phyloP scores from a whole-genome alignment of 2,329 filamentous ascomycete genomes.

The Teratosphaeria pseudoeucalypti region DNA sequence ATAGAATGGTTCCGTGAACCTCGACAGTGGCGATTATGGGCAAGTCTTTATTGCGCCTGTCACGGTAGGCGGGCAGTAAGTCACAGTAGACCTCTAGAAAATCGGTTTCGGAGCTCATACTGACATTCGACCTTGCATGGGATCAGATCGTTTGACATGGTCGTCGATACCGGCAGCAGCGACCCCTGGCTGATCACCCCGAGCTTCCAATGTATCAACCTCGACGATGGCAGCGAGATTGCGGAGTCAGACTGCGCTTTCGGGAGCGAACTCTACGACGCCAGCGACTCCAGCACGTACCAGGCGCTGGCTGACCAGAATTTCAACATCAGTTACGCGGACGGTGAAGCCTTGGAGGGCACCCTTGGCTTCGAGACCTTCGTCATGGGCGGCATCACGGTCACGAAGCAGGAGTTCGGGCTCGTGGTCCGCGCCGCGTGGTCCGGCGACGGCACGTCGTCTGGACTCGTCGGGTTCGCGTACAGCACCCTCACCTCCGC shows the following conservation, averaged over 20 bases:
- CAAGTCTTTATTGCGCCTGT: constrained; percentile 22
- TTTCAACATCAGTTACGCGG: constrained; percentile 37
- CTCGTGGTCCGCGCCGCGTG: constrained; percentile 29
- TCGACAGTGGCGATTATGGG: constrained; percentile 15
- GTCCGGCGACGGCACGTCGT: constrained; percentile 27
- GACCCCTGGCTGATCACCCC: constrained; percentile 36
- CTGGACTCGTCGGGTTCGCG: constrained; percentile 42
- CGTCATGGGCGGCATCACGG: constrained; percentile 37
- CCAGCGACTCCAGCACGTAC: constrained; percentile 24
- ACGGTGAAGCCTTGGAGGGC: constrained; percentile 32
- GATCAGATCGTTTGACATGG: constrained; percentile 21
- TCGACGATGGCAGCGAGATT: constrained; percentile 5
- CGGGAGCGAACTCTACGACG: constrained; percentile 20
- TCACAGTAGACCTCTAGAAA: not conserved
- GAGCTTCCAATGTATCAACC: constrained; percentile 18
- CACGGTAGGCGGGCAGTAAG: constrained; percentile 16
- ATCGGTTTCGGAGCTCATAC: not conserved
- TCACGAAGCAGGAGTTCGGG: constrained; percentile 36
- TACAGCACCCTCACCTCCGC: constrained; percentile 40
- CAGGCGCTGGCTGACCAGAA: constrained; percentile 29
- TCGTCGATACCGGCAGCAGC: constrained; percentile 39
- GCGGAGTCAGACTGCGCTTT: constrained; percentile 23
- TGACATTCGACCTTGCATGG: not conserved
- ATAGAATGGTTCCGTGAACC: constrained; percentile 11
- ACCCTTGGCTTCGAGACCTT: constrained; percentile 32